Conservation (phyloP, 306 rosid genomes). For the Hippophae rhamnoides region DNA sequence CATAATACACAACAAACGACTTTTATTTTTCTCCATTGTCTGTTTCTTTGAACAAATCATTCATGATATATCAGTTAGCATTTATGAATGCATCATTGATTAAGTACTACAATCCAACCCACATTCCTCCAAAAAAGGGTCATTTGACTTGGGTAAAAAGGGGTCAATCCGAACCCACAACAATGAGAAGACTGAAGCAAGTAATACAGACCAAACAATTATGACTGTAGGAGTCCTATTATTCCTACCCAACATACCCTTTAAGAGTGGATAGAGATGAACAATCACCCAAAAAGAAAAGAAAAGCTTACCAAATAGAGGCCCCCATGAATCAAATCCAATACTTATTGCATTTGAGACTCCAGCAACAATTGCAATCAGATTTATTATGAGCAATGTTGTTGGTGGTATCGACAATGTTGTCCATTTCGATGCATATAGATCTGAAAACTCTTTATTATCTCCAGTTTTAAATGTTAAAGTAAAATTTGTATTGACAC, state of each 20-base stretch:
- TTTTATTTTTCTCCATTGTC: no score
- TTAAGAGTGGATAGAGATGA: conserved; percentile 64
- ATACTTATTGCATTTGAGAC: conserved; percentile 52
- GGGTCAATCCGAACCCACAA: conserved; percentile 64
- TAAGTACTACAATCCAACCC: conserved; percentile 51
- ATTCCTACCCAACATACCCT: conserved; percentile 46
- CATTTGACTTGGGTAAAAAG: conserved; percentile 39
- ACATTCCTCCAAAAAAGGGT: conserved; percentile 54
- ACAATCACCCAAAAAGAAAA: conserved; percentile 60
- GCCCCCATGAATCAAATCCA: conserved; percentile 57
- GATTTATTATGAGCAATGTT: conserved; percentile 46
- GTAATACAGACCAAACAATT: conserved; percentile 61
- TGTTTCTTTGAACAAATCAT: no score
- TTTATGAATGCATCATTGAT: no score
- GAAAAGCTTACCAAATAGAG: conserved; percentile 51
- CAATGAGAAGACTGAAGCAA: conserved; percentile 59
- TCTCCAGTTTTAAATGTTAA: conserved; percentile 34
- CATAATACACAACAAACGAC: no score
- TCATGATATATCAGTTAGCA: no score
- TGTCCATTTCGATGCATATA: conserved; percentile 44
- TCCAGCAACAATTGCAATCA: conserved; percentile 54
- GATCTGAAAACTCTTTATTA: conserved; percentile 18
- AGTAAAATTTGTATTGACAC: conserved; percentile 46
- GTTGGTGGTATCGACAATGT: conserved; percentile 65
- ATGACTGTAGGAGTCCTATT: conserved; percentile 71